phyloP scores from a whole-genome alignment of 78 protist genomes.

The Reticulomyxa filosa region DNA sequence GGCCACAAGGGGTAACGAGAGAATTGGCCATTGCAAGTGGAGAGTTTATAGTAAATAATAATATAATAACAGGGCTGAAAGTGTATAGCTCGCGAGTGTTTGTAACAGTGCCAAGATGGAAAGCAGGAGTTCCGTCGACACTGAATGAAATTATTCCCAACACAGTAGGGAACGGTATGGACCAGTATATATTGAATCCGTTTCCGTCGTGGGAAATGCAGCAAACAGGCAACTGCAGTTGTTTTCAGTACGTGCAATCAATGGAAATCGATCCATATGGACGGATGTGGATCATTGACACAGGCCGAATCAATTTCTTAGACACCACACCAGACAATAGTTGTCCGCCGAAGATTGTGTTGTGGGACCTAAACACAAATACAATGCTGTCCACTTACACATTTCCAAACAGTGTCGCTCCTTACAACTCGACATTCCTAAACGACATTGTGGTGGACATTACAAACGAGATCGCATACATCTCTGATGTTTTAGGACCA shows the following conservation, averaged over 20 bases:
- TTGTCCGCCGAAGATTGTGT: neutral
- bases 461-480: neutral
- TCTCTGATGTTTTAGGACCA: too few species aligned
- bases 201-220: too few species aligned
- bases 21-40: too few species aligned
- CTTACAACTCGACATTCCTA: neutral
- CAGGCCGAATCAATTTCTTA: neutral
- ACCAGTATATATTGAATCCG: too few species aligned
- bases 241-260: neutral
- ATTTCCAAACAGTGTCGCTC: neutral
- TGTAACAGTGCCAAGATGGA: neutral
- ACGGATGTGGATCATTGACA: neutral
- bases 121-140: neutral
- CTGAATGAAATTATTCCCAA: neutral
- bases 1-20: too few species aligned
- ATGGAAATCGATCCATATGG: neutral
- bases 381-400: neutral
- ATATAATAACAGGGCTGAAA: too few species aligned
- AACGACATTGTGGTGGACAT: neutral
- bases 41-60: too few species aligned
- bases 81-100: too few species aligned
- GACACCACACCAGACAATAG: neutral
- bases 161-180: too few species aligned
- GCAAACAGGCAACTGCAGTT: neutral
- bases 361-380: neutral